Evolutionary conservation across 768 basidiomycete species (phyloP).

Genomic region (Podaxis sp.): DNA sequence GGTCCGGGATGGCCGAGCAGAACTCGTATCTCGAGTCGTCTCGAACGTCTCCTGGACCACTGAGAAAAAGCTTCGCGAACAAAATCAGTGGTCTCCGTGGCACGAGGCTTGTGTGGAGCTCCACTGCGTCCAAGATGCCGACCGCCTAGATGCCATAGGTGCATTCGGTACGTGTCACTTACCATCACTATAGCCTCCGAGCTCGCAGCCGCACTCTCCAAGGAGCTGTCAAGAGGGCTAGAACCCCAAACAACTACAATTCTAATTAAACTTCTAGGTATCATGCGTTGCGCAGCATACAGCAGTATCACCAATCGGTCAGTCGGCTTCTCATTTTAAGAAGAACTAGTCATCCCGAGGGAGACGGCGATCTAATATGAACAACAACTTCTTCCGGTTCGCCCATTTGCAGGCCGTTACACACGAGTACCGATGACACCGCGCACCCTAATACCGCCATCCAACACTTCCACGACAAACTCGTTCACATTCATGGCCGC

Average conservation of each 20-base stretch:
- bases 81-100: constrained; percentile 59
- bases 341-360: constrained; percentile 3
- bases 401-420: constrained; percentile 30
- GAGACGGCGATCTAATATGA: constrained; percentile 1
- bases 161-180: constrained; percentile 57
- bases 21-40: constrained; percentile 53
- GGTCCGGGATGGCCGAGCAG: constrained; percentile 55
- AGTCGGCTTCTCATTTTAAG: constrained; percentile 11
- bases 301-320: constrained; percentile 50
- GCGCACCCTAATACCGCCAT: constrained; percentile 50
- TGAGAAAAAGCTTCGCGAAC: constrained; percentile 61
- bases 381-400: background rate
- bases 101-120: constrained; percentile 69
- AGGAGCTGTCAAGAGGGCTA: background rate
- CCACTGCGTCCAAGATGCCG: constrained; percentile 79
- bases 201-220: background rate
- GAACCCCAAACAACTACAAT: background rate
- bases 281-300: constrained; percentile 69
- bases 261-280: constrained; percentile 29
- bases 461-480: constrained; percentile 83
- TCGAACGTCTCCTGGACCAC: constrained; percentile 85
- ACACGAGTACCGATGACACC: constrained; percentile 45
- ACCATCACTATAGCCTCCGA: background rate
- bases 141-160: constrained; percentile 75
- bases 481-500: constrained; percentile 65